These are phyloP conservation scores for Beta corolliflora DNA, from an alignment of 179 eudicot species.

Conservation along the genomic window DNA sequence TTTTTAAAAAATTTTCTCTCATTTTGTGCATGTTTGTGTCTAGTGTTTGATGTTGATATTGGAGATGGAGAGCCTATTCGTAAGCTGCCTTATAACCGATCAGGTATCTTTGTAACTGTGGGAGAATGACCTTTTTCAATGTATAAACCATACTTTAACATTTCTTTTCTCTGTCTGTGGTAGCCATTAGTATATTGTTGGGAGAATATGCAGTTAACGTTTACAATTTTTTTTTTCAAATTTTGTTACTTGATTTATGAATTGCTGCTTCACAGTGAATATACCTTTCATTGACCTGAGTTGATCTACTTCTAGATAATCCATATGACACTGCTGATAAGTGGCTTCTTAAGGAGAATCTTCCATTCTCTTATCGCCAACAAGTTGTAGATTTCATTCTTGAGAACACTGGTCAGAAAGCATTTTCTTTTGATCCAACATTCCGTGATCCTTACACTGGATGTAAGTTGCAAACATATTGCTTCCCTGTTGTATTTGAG, in stretches of 20 bases:
- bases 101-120: slow-evolving; percentile 53
- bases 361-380: slow-evolving; percentile 86
- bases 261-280: slow-evolving; percentile 1
- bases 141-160: neutral
- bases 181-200: slow-evolving; percentile 4
- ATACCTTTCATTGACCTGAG: slow-evolving; percentile 1
- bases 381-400: slow-evolving; percentile 93
- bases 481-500: slow-evolving; percentile 2
- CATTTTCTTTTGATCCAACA: slow-evolving; percentile 70
- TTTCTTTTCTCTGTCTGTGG: neutral
- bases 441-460: slow-evolving; percentile 97
- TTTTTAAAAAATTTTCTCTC: slow-evolving; percentile 14
- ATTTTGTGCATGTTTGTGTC: slow-evolving; percentile 11
- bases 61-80: slow-evolving; percentile 96
- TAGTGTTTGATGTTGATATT: slow-evolving; percentile 97
- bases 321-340: slow-evolving; percentile 90
- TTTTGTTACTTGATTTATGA: neutral
- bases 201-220: slow-evolving; percentile 1
- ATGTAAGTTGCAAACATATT: slow-evolving; percentile 47
- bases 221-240: neutral
- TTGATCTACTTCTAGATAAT: slow-evolving; percentile 56
- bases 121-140: slow-evolving; percentile 10
- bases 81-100: slow-evolving; percentile 79
- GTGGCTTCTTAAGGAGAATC: slow-evolving; percentile 94
- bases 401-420: slow-evolving; percentile 77